Evolutionary conservation across 805 yeast genomes (phyloP).

Genomic region (Yamadazyma sp.): DNA sequence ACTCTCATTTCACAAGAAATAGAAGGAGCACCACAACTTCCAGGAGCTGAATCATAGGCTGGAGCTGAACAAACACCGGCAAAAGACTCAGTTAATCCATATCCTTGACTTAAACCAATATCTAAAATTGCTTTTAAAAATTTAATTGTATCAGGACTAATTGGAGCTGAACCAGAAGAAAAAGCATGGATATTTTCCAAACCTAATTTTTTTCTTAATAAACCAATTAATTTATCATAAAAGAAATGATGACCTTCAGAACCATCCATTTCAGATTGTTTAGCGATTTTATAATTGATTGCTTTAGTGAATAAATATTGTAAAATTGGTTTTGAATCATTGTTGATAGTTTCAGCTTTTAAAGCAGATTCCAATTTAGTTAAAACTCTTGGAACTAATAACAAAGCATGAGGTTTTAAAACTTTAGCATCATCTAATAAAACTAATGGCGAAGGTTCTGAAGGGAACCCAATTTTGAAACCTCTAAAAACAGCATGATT

Average conservation of each 20-base stretch:
- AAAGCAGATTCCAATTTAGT: conserved; percentile 30
- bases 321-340: conserved; percentile 23
- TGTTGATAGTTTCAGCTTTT: conserved; percentile 22
- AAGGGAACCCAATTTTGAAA: conserved; percentile 51
- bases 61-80: conserved; percentile 48
- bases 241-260: conserved; percentile 31
- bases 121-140: conserved; percentile 61
- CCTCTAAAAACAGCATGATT: conserved; percentile 47
- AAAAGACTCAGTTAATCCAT: conserved; percentile 67
- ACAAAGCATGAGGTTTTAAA: conserved; percentile 26
- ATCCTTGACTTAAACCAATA: conserved; percentile 61
- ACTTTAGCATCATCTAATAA: conserved; percentile 26
- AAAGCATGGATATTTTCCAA: conserved; percentile 24
- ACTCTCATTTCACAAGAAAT: conserved; percentile 52
- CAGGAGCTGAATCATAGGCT: conserved; percentile 40
- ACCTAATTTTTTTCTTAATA: conserved; percentile 38
- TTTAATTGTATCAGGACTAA: conserved; percentile 56
- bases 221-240: conserved; percentile 25
- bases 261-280: conserved; percentile 39
- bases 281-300: conserved; percentile 18
- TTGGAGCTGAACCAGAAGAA: conserved; percentile 65
- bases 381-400: conserved; percentile 39
- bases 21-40: conserved; percentile 43
- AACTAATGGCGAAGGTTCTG: conserved; percentile 25
- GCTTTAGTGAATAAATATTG: conserved; percentile 21